Base-by-base conservation (phyloP, 2,329 filamentous ascomycete species). In the Aureobasidium melanogenum region DNA sequence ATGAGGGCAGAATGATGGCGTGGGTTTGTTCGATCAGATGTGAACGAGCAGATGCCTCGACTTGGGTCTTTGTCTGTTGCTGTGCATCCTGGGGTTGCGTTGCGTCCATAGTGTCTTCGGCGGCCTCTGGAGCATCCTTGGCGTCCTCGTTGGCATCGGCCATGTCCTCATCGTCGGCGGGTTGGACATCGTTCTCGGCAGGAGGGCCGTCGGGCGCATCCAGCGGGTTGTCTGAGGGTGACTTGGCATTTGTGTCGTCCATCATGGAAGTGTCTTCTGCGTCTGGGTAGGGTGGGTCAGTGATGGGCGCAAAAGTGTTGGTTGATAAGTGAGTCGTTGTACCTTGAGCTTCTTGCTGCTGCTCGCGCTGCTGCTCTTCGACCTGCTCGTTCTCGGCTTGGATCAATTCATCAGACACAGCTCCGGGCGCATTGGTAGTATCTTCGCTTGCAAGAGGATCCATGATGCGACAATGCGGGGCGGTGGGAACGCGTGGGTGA, bases 1-100 rank as follows among this genome's bases (percentile, higher is more conserved):
- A 99, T 73, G 93, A 97, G 24, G 94, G 94, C 24, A 99, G 84
- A 65, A 99, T 92, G 71, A 97, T 97, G 64, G 92, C 88, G 72
- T 97, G 93, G 44, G 91, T 95, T 77, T 99, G 94, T 15, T 90
- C 86, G 64, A 96, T 89, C 60, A 99, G 85, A 70, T 97, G 92
- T 68, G 93, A 89, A 66, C 93, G 89, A 56, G 94, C 95, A 4
- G 91, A 88, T 46, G 88, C 87, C 77, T 97, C 92, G 61, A 92
- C 80, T 3, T 84, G 84, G 60, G 91, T 84, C 75, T 96, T 97
- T 57, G 54, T 32, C 22, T 59, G 44, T 22, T 38, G 44, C n/a
- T 38, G 44, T 44, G 87, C 85, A 73, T 92, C 81, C 56, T 88
- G 75, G 9, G 63, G 58, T n/a, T 64, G 61, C n/a, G 77, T 46